Conservation (phyloP, 352 stramenopile species). For the Globisporangium spiculum region DNA sequence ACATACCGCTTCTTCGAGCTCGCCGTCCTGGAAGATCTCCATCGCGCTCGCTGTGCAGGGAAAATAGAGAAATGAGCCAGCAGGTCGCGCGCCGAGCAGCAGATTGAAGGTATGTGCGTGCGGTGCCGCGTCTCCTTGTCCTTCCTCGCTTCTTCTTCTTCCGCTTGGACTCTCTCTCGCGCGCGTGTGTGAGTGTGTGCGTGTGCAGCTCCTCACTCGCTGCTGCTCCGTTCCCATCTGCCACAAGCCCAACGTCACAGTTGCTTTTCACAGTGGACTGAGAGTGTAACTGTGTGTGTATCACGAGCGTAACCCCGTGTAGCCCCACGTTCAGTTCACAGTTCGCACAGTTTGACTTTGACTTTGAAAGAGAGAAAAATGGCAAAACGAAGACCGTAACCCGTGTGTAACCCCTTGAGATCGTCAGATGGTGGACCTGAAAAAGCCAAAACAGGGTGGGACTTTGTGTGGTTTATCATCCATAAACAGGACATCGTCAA, state of each 20-base stretch:
- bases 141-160: neutral
- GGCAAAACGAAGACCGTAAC: neutral
- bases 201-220: neutral
- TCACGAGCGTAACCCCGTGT: neutral
- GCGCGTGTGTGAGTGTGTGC: neutral
- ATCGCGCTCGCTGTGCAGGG: constrained; percentile 23
- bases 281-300: neutral
- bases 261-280: neutral
- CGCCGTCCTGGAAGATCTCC: constrained; percentile 81
- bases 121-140: neutral
- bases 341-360: neutral
- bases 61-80: neutral
- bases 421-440: no score
- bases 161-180: neutral
- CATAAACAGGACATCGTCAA: no score
- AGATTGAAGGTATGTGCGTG: neutral
- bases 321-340: neutral
- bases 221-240: neutral
- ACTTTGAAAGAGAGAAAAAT: neutral
- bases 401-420: neutral
- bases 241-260: constrained; percentile 10
- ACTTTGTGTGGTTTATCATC: no score
- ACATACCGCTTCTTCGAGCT: constrained; percentile 68
- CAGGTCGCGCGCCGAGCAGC: neutral
- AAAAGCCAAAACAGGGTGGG: no score